Evolutionary conservation across 306 rosid species (phyloP).

Genomic region (Amphicarpaea edgeworthii): DNA sequence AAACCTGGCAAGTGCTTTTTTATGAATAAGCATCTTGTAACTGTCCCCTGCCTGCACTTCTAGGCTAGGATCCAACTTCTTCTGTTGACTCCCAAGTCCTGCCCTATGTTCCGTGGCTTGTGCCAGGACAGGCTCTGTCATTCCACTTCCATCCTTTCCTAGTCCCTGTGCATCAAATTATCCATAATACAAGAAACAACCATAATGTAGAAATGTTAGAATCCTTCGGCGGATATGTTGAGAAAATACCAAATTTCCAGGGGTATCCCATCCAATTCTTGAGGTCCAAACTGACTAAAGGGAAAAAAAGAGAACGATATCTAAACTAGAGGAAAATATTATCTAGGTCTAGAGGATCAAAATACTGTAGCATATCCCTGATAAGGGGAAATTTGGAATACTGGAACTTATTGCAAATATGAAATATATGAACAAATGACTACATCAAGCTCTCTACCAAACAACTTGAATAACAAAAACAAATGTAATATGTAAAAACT

Average conservation of each 20-base stretch:
- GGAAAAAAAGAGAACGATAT: not conserved
- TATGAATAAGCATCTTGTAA: constrained; percentile 89
- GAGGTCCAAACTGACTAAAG: constrained; percentile 20
- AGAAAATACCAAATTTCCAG: constrained; percentile 46
- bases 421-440: constrained; percentile 23
- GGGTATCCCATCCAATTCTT: constrained; percentile 46
- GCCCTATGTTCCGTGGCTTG: constrained; percentile 83
- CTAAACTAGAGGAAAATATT: not conserved
- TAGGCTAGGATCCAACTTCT: constrained; percentile 83
- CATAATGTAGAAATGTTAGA: constrained; percentile 53
- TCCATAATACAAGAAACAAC: constrained; percentile 48
- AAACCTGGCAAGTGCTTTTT: constrained; percentile 95
- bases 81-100: constrained; percentile 96
- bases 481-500: constrained; percentile 19
- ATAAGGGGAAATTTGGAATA: constrained; percentile 3
- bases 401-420: constrained; percentile 30
- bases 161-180: constrained; percentile 75
- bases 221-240: constrained; percentile 31
- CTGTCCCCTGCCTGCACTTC: constrained; percentile 95
- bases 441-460: constrained; percentile 41
- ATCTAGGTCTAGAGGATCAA: constrained; percentile 13
- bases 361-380: constrained; percentile 23
- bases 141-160: constrained; percentile 97
- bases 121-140: constrained; percentile 95
- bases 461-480: constrained; percentile 29